Conservation (phyloP, 441 rosid species). For the Aleurites moluccanus region DNA sequence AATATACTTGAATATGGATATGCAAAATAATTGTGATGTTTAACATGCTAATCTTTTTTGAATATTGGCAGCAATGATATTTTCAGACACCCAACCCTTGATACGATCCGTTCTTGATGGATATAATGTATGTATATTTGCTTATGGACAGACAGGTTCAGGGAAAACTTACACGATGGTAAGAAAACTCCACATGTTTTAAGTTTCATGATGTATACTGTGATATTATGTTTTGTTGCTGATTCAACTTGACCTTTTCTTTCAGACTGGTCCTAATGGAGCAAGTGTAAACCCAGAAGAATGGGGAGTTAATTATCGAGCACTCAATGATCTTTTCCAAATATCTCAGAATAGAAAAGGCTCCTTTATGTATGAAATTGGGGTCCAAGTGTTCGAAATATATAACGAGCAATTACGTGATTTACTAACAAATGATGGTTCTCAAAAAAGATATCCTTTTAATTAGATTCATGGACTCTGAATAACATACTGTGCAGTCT, state of each 20-base stretch:
- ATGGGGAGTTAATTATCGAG: slow-evolving; percentile 97
- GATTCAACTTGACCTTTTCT: slow-evolving; percentile 3
- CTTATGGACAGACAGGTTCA: slow-evolving; percentile 97
- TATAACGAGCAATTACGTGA: slow-evolving; percentile 95
- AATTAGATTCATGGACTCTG: not conserved
- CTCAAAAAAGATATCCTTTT: slow-evolving; percentile 87
- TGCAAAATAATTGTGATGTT: slow-evolving; percentile 15
- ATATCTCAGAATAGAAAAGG: slow-evolving; percentile 59
- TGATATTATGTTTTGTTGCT: not conserved
- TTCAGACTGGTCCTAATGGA: slow-evolving; percentile 81
- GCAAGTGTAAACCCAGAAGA: slow-evolving; percentile 69
- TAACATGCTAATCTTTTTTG: too few relatives aligned
- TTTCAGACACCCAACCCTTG: slow-evolving; percentile 82
- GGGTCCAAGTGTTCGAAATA: slow-evolving; percentile 93
- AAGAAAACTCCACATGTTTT: slow-evolving; percentile 1
- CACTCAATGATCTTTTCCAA: slow-evolving; percentile 83
- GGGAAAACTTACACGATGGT: slow-evolving; percentile 98
- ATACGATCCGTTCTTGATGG: slow-evolving; percentile 91
- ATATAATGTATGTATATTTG: slow-evolving; percentile 89
- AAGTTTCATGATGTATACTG: not conserved
- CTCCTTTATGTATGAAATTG: slow-evolving; percentile 65
- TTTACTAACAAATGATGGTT: slow-evolving; percentile 57
- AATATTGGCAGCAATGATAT: slow-evolving; percentile 70
- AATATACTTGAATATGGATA: not conserved
- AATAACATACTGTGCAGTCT: not conserved